Conservation (phyloP, 192 early-diverging fungal species). For the Linderina pennispora region DNA sequence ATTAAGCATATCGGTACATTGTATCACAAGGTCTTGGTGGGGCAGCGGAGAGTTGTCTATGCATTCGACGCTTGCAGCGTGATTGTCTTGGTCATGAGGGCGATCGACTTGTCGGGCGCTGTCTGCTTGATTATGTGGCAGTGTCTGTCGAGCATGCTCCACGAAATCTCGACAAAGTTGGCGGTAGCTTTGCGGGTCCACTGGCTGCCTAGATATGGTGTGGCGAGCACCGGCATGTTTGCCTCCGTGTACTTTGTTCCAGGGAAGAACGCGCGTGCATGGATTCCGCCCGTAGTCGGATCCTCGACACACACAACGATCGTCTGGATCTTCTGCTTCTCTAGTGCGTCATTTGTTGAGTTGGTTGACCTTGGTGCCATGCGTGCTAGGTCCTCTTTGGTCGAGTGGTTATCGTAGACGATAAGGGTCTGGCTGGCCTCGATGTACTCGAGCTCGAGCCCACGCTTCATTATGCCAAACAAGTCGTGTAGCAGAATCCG, state of each 20-base stretch:
- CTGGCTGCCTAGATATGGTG: conserved; percentile 5
- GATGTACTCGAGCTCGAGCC: conserved; percentile 7
- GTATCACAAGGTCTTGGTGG: too few species aligned
- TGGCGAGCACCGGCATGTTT: conserved; percentile 6
- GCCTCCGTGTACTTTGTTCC: conserved; percentile 3
- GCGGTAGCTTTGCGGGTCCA: not conserved
- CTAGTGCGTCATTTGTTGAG: not conserved
- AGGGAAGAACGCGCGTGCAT: conserved; percentile 12
- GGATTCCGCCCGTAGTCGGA: conserved; percentile 11
- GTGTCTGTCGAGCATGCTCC: not conserved
- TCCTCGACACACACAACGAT: conserved; percentile 22
- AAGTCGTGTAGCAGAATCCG: conserved; percentile 14
- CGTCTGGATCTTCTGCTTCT: conserved; percentile 2
- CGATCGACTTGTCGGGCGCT: not conserved
- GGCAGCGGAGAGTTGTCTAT: not conserved
- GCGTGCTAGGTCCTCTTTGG: not conserved
- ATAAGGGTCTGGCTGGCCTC: conserved; percentile 2
- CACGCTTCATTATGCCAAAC: conserved; percentile 14
- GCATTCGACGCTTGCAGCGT: not conserved
- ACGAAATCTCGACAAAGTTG: conserved; percentile 12
- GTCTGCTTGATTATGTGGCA: conserved; percentile 11
- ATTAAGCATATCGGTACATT: too few species aligned
- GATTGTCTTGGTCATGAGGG: not conserved
- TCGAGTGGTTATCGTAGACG: conserved; percentile 9
- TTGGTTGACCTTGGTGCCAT: conserved; percentile 1